These are phyloP conservation scores for Cutaneotrichosporon dermatis DNA, from an alignment of 1,284 basidiomycete species.

Conservation along the genomic window DNA sequence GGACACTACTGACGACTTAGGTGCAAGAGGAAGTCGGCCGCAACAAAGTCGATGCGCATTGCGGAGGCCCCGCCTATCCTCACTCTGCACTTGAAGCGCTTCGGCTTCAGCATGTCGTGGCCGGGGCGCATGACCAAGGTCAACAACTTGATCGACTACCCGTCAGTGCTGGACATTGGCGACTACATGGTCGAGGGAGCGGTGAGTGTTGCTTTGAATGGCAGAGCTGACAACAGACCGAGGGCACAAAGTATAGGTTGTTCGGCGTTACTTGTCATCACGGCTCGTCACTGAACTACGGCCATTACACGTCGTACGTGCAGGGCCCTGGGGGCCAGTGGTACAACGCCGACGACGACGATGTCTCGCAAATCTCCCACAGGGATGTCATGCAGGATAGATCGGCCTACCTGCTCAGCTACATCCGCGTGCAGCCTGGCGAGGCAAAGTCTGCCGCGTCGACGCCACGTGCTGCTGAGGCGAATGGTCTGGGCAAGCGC, in stretches of 20 bases:
- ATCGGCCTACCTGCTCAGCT: constrained; percentile 91
- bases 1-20: constrained; percentile 11
- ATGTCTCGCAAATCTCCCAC: constrained; percentile 53
- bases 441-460: not conserved
- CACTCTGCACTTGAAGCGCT: constrained; percentile 95
- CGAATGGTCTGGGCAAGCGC: not conserved
- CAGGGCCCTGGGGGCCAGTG: constrained; percentile 68
- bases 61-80: constrained; percentile 84
- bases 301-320: constrained; percentile 90
- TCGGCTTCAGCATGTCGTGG: constrained; percentile 50
- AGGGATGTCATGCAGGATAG: constrained; percentile 59
- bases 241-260: constrained; percentile 74
- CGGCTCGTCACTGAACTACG: constrained; percentile 86
- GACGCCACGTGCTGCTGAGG: not conserved
- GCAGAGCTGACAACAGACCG: constrained; percentile 27
- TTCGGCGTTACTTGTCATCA: constrained; percentile 93
- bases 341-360: constrained; percentile 93
- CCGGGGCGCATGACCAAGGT: constrained; percentile 75
- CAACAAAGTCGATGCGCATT: constrained; percentile 56
- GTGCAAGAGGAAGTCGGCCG: constrained; percentile 44
- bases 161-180: constrained; percentile 69
- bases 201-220: not conserved
- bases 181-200: constrained; percentile 73
- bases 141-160: constrained; percentile 69
- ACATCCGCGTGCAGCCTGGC: constrained; percentile 56